Base-by-base conservation (phyloP, 2,329 filamentous ascomycete species). In the Pestalotiopsis sp. region DNA sequence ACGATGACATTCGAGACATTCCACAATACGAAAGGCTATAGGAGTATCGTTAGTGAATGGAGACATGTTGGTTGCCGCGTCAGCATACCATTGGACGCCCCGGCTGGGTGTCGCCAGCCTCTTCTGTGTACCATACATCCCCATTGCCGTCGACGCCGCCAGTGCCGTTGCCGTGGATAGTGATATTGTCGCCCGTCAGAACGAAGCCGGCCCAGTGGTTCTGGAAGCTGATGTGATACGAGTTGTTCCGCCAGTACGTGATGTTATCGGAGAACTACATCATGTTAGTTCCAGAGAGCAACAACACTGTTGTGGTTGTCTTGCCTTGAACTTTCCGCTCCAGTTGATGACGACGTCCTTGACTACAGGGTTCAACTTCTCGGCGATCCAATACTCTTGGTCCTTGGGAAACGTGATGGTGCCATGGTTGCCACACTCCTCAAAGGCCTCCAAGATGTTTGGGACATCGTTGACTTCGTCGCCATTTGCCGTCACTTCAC, bases 101-200 rank as follows among this genome's bases (percentile, higher is more conserved):
- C 1, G 82, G 81, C 66, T 81, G 81, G 0, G 85, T 88, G 5
- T 75, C 71, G 14, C 79, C 82, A 31, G 79, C 72, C 74, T 88
- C 86, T 9, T 77, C 83, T 20, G 78, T 82, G 70, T 89, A 89
- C 86, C 86, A 89, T 1, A 79, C 73, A 70, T 89, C 83, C 3
- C 87, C 86, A 69, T 86, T 87, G 5, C 86, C 86, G 67, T 86
- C 74, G 63, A 89, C 87, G 2, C 84, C 83, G n/a, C 86, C 85
- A 0, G 83, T 87, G 0, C 80, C 80, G 68, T 84, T 80, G 12
- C 86, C 86, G 71, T 87, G 77, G 71, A 89, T 87, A 17, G 74
- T 78, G 68, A 89, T 88, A 20, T 81, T 75, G 23, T 83, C 78
- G 7, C 86, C 86, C 0, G 81, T 83, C 59, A 89, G 77, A 20